phyloP scores from a whole-genome alignment of 2,329 filamentous ascomycete species.

The Parafenestella ontariensis region DNA sequence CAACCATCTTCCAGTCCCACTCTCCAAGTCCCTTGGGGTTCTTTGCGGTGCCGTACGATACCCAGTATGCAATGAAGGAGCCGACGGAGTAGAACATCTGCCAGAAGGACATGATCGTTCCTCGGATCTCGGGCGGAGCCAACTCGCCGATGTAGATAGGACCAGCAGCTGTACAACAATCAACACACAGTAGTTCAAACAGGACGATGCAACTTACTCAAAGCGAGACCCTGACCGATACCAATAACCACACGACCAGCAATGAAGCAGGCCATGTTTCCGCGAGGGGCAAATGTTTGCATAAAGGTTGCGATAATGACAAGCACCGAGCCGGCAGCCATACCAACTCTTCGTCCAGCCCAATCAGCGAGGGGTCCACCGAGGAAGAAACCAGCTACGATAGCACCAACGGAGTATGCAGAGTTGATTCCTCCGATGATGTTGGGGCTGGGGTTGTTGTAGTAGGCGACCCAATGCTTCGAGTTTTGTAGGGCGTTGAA shows the following conservation, averaged over 20 bases:
- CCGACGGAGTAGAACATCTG: constrained; percentile 71
- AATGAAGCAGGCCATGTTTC: constrained; percentile 70
- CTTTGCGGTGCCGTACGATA: constrained; percentile 68
- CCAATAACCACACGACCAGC: constrained; percentile 73
- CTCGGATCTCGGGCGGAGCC: constrained; percentile 68
- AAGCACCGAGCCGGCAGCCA: constrained; percentile 68
- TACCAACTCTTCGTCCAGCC: constrained; percentile 68
- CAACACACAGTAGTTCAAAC: constrained; percentile 4
- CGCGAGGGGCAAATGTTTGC: constrained; percentile 67
- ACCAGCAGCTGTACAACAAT: constrained; percentile 60
- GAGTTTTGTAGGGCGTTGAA: constrained; percentile 76
- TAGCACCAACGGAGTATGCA: constrained; percentile 73
- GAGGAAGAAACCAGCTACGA: constrained; percentile 73
- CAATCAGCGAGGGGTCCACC: constrained; percentile 69
- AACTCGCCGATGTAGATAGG: constrained; percentile 76
- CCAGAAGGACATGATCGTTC: constrained; percentile 74
- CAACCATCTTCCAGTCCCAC: constrained; percentile 77
- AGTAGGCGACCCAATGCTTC: constrained; percentile 70
- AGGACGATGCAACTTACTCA: constrained; percentile 54
- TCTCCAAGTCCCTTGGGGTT: constrained; percentile 65
- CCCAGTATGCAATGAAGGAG: constrained; percentile 68
- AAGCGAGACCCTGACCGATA: constrained; percentile 72
- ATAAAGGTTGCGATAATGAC: constrained; percentile 74
- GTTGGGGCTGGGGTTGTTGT: constrained; percentile 58
- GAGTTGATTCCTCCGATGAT: constrained; percentile 69